A percentile compares a stretch with the other conserved stretches of the same genome.
phyloP scores from a whole-genome alignment of 805 yeast genomes.

The Hyphopichia homilentoma region DNA sequence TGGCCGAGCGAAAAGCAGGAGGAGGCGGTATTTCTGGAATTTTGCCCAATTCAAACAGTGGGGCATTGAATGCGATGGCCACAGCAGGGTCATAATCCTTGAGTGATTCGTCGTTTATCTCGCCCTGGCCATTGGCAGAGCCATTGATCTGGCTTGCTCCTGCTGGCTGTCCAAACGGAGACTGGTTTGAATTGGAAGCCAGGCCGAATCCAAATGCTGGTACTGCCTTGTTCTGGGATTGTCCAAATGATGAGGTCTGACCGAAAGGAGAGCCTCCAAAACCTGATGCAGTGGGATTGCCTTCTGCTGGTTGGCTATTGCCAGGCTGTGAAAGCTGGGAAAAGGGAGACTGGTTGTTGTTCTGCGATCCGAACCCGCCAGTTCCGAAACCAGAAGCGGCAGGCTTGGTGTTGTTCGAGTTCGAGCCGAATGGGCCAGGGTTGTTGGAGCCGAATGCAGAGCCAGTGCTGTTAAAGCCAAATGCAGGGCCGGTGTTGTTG shows the following conservation, averaged over 20 bases:
- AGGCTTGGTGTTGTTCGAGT: conserved; percentile 8
- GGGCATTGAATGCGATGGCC: conserved; percentile 44
- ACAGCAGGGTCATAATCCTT: conserved; percentile 44
- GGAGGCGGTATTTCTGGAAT: conserved; percentile 80
- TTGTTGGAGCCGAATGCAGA: conserved; percentile 8
- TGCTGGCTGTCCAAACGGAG: conserved; percentile 7
- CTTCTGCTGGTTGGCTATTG: conserved; percentile 2
- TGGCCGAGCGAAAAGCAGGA: too few species aligned
- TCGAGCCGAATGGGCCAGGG: conserved; percentile 32
- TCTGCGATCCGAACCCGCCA: too few species aligned
- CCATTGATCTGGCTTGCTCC: neutral
- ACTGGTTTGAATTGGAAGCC: neutral
- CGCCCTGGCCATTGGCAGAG: too few species aligned
- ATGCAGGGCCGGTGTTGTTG: conserved; percentile 9
- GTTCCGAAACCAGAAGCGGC: conserved; percentile 5
- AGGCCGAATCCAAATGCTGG: neutral
- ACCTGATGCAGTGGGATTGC: conserved; percentile 5
- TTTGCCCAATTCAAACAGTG: conserved; percentile 50
- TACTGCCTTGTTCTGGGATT: too few species aligned
- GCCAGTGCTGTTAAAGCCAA: conserved; percentile 5
- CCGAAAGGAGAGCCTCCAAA: neutral
- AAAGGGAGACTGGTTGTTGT: conserved; percentile 1
- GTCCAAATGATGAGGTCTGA: neutral
- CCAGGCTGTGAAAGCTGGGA: neutral
- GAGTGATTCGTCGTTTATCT: conserved; percentile 18